Percentiles rank a stretch among this genome's conserved stretches.
phyloP scores from a whole-genome alignment of 768 basidiomycete genomes.

The Boletus rubescentipes region DNA sequence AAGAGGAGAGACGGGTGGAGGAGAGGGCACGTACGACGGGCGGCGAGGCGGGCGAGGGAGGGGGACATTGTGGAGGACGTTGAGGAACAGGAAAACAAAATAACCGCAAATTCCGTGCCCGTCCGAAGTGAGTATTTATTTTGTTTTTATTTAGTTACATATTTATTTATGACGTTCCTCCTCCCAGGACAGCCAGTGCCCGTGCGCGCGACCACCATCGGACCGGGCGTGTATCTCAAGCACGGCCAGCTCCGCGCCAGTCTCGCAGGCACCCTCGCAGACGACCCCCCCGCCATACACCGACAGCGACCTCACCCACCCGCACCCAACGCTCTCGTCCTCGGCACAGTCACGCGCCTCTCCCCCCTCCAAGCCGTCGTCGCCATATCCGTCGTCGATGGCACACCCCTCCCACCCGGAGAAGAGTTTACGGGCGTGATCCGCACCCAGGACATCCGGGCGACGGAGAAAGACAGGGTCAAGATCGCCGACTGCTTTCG shows the following conservation, averaged over 20 bases:
- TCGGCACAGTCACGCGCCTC: constrained; percentile 80
- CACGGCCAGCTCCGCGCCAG: constrained; percentile 68
- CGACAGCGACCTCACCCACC: constrained; percentile 74
- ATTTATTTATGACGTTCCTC: constrained; percentile 38
- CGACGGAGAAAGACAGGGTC: constrained; percentile 87
- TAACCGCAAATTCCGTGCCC: constrained; percentile 25
- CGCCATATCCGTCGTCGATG: constrained; percentile 86
- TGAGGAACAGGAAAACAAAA: constrained; percentile 24
- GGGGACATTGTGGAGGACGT: constrained; percentile 49
- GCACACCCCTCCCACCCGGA: constrained; percentile 73
- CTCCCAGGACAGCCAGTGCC: constrained; percentile 81
- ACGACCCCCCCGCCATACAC: constrained; percentile 49
- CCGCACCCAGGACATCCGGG: constrained; percentile 82
- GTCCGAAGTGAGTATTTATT: constrained; percentile 11
- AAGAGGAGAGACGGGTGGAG: neutral
- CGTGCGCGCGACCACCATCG: constrained; percentile 55
- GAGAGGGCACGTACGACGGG: constrained; percentile 55
- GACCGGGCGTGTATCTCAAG: constrained; percentile 63
- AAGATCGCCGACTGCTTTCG: constrained; percentile 91
- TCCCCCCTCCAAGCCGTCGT: constrained; percentile 82
- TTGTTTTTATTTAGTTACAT: neutral
- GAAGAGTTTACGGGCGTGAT: constrained; percentile 92
- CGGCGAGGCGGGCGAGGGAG: constrained; percentile 61
- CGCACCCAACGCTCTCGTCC: constrained; percentile 67
- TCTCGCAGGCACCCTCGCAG: constrained; percentile 60